Percentiles rank a stretch among this genome's conserved stretches.
These are phyloP conservation scores for Amaranthus hypochondriacus DNA, from an alignment of 148 eudicot genomes.

Conservation along the genomic window DNA sequence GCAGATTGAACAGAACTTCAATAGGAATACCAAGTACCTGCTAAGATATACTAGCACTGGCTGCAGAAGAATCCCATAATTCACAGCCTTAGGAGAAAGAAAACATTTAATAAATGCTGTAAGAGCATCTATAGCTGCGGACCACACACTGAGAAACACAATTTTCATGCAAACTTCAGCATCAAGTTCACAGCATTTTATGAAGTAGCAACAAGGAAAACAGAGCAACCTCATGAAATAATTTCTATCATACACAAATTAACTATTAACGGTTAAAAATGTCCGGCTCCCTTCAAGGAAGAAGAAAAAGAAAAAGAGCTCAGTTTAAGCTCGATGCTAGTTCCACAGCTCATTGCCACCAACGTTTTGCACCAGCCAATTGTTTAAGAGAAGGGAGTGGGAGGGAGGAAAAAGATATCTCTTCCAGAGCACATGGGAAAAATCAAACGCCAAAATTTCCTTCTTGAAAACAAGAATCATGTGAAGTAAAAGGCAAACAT, in stretches of 20 bases:
- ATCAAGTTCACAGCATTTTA: slow-evolving; percentile 4
- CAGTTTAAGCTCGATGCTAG: not conserved
- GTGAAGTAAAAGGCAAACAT: not conserved
- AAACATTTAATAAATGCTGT: slow-evolving; percentile 81
- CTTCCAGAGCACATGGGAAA: not conserved
- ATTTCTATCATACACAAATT: not conserved
- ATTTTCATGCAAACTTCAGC: slow-evolving; percentile 2
- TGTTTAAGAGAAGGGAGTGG: too few relatives aligned
- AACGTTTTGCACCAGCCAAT: too few relatives aligned
- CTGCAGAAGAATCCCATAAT: slow-evolving; percentile 80
- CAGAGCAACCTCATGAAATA: not conserved
- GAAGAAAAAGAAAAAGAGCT: not conserved
- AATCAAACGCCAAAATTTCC: not conserved
- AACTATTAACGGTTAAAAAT: not conserved
- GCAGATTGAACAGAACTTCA: slow-evolving; percentile 10
- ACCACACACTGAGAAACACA: slow-evolving; percentile 60
- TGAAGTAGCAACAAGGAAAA: not conserved
- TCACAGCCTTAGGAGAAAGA: slow-evolving; percentile 55
- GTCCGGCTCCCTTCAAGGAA: not conserved
- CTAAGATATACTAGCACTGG: slow-evolving; percentile 87
- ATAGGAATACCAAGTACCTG: slow-evolving; percentile 37
- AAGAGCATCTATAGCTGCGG: slow-evolving; percentile 90
- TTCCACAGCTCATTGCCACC: not conserved
- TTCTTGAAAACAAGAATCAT: not conserved
- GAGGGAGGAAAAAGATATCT: not conserved